These are phyloP conservation scores for Ophiocordyceps camponoti-saundersi DNA, from an alignment of 2,329 filamentous ascomycete species.

Conservation along the genomic window DNA sequence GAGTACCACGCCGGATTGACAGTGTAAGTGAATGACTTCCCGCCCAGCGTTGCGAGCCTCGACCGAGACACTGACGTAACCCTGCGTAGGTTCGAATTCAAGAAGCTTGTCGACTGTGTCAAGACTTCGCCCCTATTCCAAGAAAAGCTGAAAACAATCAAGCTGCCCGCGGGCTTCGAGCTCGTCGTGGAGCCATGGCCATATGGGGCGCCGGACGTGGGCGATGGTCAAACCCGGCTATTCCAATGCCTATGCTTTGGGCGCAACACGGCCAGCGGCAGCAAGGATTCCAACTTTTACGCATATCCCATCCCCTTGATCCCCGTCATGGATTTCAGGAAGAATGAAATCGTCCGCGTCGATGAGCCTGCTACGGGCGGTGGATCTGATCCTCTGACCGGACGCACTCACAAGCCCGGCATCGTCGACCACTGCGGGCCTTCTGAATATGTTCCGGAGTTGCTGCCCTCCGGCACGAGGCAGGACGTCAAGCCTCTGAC, in stretches of 20 bases:
- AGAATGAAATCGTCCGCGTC: conserved; percentile 14
- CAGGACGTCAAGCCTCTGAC: conserved; percentile 43
- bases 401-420: conserved; percentile 3
- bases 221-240: conserved; percentile 12
- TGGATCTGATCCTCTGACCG: conserved; percentile 8
- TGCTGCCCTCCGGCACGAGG: conserved; percentile 19
- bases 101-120: conserved; percentile 14
- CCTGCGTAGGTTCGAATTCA: conserved; percentile 14
- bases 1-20: conserved; percentile 14
- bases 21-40: conserved; percentile 7
- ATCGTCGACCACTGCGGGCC: conserved; percentile 14
- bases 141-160: conserved; percentile 11
- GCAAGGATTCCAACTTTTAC: conserved; percentile 36
- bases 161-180: conserved; percentile 11
- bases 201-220: conserved; percentile 11
- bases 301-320: conserved; percentile 34
- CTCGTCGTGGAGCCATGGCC: conserved; percentile 17
- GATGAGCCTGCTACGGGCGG: conserved; percentile 17
- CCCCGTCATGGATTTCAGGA: conserved; percentile 20
- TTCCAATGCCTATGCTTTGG: conserved; percentile 18
- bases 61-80: not conserved
- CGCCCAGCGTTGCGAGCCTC: not conserved
- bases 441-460: conserved; percentile 25
- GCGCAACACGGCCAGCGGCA: conserved; percentile 11
- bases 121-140: conserved; percentile 13